Percentiles rank a stretch among this genome's conserved stretches.
Conservation (phyloP, 345 rosid species). For the Rhodamnia argentea region DNA sequence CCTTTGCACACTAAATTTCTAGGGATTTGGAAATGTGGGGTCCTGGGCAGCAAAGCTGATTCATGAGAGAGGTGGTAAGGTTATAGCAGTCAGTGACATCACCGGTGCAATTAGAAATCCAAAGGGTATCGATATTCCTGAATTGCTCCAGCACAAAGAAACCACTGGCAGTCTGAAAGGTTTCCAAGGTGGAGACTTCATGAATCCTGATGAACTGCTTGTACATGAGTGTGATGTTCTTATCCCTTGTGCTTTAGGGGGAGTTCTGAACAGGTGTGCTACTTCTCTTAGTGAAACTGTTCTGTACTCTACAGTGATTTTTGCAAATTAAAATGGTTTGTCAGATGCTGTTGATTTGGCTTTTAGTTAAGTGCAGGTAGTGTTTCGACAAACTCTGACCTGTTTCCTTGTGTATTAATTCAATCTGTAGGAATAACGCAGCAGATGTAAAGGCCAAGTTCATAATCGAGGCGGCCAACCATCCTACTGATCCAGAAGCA, state of each 20-base stretch:
- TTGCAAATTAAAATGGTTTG: background rate
- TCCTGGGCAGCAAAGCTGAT: constrained; percentile 87
- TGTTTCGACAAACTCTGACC: background rate
- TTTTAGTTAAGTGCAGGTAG: background rate
- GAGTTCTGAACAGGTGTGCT: constrained; percentile 76
- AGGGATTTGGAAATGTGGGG: constrained; percentile 99
- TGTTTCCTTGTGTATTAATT: background rate
- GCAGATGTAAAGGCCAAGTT: constrained; percentile 87
- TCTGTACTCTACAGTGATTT: background rate
- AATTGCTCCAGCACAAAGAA: constrained; percentile 53
- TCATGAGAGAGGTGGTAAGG: constrained; percentile 88
- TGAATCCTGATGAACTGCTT: constrained; percentile 56
- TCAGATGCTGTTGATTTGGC: background rate
- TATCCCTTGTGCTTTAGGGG: constrained; percentile 91
- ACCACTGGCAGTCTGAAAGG: constrained; percentile 45
- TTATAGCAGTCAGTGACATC: constrained; percentile 86
- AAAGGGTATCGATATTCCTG: constrained; percentile 64
- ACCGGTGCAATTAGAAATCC: constrained; percentile 84
- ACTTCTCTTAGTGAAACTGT: background rate
- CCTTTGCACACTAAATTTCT: background rate
- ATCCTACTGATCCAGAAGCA: constrained; percentile 97
- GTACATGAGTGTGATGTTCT: constrained; percentile 97
- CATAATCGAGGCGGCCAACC: constrained; percentile 94
- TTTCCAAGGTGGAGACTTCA: constrained; percentile 66
- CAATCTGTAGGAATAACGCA: constrained; percentile 69